Conservation (phyloP, 1,139 yeast species). For the Diutina rugosa region DNA sequence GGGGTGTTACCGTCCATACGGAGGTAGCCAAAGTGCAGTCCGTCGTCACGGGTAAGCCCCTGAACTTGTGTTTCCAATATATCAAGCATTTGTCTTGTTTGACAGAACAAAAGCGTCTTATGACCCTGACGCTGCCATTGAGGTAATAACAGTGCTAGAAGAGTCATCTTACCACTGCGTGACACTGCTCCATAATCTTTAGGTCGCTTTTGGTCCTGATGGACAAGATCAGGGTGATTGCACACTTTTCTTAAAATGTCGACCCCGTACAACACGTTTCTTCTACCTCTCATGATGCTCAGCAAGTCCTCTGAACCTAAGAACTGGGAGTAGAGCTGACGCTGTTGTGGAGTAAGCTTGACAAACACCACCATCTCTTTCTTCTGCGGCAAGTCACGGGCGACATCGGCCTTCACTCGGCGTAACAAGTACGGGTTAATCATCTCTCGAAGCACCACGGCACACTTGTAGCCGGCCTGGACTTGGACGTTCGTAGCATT, state of each 20-base stretch:
- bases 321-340: slow-evolving; percentile 60
- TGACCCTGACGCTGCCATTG: slow-evolving; percentile 73
- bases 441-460: slow-evolving; percentile 76
- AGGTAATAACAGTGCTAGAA: slow-evolving; percentile 59
- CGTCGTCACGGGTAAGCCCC: slow-evolving; percentile 18
- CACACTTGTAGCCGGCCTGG: slow-evolving; percentile 93
- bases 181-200: slow-evolving; percentile 50
- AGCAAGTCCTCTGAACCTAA: slow-evolving; percentile 63
- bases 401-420: slow-evolving; percentile 89
- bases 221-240: slow-evolving; percentile 87
- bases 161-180: slow-evolving; percentile 87
- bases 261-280: slow-evolving; percentile 81
- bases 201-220: slow-evolving; percentile 30
- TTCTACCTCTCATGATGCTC: slow-evolving; percentile 60
- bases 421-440: slow-evolving; percentile 83
- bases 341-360: slow-evolving; percentile 65
- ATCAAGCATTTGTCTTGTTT: slow-evolving; percentile 88
- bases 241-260: slow-evolving; percentile 85
- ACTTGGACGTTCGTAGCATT: slow-evolving; percentile 94
- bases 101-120: slow-evolving; percentile 74
- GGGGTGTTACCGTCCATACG: slow-evolving; percentile 95
- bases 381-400: slow-evolving; percentile 87
- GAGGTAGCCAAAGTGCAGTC: slow-evolving; percentile 31
- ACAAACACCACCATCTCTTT: slow-evolving; percentile 91
- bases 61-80: slow-evolving; percentile 56